Conservation (phyloP, 441 rosid species). For the Lepidium campestre region DNA sequence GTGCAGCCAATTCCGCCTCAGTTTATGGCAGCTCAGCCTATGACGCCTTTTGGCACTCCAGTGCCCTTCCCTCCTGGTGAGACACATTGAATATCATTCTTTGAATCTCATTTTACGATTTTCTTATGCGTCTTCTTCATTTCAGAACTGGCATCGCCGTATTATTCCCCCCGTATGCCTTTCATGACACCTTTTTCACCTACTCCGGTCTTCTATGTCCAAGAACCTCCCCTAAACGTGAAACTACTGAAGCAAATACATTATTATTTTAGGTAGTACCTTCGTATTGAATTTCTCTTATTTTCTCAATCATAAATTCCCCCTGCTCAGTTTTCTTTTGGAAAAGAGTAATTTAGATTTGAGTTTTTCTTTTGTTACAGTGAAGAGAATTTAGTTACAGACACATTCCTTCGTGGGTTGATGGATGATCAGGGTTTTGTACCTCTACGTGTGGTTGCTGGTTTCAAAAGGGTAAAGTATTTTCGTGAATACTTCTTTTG, state of each 20-base stretch:
- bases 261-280: conserved; percentile 74
- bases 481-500: neutral
- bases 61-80: conserved; percentile 63
- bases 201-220: conserved; percentile 43
- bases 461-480: conserved; percentile 67
- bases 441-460: conserved; percentile 60
- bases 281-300: neutral
- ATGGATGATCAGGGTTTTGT: conserved; percentile 97
- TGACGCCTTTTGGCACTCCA: conserved; percentile 48
- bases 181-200: conserved; percentile 42
- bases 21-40: conserved; percentile 46
- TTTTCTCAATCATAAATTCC: neutral
- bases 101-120: conserved; percentile 4
- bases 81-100: conserved; percentile 13
- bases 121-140: conserved; percentile 22
- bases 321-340: neutral
- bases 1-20: conserved; percentile 37
- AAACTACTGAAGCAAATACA: conserved; percentile 67
- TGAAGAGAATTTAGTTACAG: conserved; percentile 70
- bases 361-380: conserved; percentile 46
- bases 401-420: conserved; percentile 67
- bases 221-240: conserved; percentile 48
- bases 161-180: conserved; percentile 43
- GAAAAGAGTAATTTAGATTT: conserved; percentile 27
- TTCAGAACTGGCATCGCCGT: conserved; percentile 51